Conservation (phyloP, 495 filamentous ascomycete genomes). For the Copromyces sp. region DNA sequence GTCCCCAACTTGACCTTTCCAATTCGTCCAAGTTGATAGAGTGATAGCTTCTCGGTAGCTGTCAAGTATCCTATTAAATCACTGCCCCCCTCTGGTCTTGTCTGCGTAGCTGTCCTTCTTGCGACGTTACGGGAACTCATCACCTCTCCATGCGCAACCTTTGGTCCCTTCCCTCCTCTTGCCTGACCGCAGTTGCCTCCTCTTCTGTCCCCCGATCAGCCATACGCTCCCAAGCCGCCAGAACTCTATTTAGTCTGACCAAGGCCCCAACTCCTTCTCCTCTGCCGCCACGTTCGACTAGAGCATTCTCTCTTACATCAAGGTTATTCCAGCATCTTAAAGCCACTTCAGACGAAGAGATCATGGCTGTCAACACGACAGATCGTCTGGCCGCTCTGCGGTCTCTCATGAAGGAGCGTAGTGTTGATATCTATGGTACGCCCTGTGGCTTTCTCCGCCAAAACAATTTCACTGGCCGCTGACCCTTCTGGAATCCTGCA, state of each 20-base stretch:
- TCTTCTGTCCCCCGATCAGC: not conserved
- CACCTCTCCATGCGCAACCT: not conserved
- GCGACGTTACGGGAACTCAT: not conserved
- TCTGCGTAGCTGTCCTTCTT: not conserved
- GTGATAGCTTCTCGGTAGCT: not conserved
- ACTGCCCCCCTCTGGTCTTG: not conserved
- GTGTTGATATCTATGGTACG: constrained; percentile 92
- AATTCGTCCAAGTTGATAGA: not conserved
- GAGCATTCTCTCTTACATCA: not conserved
- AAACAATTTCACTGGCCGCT: not conserved
- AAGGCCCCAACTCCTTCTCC: not conserved
- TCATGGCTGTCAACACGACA: constrained; percentile 78
- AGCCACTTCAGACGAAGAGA: constrained; percentile 37
- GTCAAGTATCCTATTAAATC: not conserved
- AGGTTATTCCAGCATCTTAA: not conserved
- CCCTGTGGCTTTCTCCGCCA: not conserved
- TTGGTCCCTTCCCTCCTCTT: not conserved
- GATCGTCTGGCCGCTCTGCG: constrained; percentile 66
- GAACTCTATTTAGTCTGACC: not conserved
- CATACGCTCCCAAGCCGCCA: not conserved
- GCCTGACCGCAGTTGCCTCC: not conserved
- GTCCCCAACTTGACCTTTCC: not conserved
- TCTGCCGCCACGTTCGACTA: not conserved
- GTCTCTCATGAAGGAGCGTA: constrained; percentile 76
- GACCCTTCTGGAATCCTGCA: constrained; percentile 24